These are phyloP conservation scores for Xylariaceae sp. DNA, from an alignment of 2,329 filamentous ascomycete genomes.

Conservation along the genomic window DNA sequence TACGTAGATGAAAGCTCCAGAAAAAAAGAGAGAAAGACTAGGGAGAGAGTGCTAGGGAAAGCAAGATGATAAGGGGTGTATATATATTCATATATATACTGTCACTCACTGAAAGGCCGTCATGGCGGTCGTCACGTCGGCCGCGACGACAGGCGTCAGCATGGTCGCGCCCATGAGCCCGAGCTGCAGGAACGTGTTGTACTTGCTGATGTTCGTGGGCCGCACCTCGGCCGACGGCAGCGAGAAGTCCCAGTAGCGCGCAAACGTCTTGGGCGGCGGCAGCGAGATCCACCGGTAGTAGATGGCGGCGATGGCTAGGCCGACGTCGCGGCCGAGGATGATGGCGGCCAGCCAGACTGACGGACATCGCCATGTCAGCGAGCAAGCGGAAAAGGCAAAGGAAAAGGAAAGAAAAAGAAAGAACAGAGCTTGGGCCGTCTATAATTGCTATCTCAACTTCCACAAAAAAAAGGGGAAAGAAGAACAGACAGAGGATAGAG, in stretches of 20 bases:
- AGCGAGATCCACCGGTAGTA: slow-evolving; percentile 96
- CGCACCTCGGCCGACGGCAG: slow-evolving; percentile 79
- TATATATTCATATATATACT: background rate
- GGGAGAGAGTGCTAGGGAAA: background rate
- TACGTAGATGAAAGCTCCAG: background rate
- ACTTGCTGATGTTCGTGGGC: slow-evolving; percentile 77
- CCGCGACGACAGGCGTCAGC: slow-evolving; percentile 65
- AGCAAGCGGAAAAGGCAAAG: background rate
- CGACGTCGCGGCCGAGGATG: slow-evolving; percentile 82
- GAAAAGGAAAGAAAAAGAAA: background rate
- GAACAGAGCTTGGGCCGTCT: no score
- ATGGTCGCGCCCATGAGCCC: slow-evolving; percentile 79
- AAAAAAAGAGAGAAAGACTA: background rate
- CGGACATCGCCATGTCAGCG: slow-evolving; percentile 5
- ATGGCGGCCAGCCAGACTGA: slow-evolving; percentile 79
- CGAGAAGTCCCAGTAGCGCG: slow-evolving; percentile 94
- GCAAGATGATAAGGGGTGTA: slow-evolving; percentile 1
- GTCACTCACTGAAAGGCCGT: slow-evolving; percentile 57
- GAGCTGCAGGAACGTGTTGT: slow-evolving; percentile 90
- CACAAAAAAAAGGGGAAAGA: background rate
- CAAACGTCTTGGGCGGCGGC: slow-evolving; percentile 85
- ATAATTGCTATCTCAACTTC: no score
- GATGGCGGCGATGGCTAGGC: slow-evolving; percentile 75
- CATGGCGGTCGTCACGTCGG: slow-evolving; percentile 47
- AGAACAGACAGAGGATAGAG: background rate